These are phyloP conservation scores for Fusarium sarcochroum DNA, from an alignment of 2,329 filamentous ascomycete genomes.

Conservation along the genomic window DNA sequence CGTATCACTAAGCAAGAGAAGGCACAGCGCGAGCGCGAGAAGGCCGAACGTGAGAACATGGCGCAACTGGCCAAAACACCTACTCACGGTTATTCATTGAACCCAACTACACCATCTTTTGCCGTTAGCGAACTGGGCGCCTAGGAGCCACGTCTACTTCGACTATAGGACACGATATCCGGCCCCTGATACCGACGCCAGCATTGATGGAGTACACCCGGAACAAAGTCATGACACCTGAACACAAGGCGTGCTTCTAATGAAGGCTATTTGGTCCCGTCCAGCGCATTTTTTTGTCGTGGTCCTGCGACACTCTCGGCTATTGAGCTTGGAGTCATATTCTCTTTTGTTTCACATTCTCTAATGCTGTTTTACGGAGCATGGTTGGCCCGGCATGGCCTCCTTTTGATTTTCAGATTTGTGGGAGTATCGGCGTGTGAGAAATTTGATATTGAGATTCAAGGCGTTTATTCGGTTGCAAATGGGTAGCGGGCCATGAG, in stretches of 20 bases:
- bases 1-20: conserved; percentile 89
- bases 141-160: conserved; percentile 24
- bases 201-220: not conserved
- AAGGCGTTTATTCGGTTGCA: conserved; percentile 34
- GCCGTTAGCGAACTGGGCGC: conserved; percentile 56
- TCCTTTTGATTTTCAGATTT: conserved; percentile 30
- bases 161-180: not conserved
- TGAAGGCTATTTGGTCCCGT: not conserved
- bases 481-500: conserved; percentile 18
- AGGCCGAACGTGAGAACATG: conserved; percentile 76
- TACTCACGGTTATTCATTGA: conserved; percentile 55
- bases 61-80: conserved; percentile 58
- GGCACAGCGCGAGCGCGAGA: conserved; percentile 84
- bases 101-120: conserved; percentile 56
- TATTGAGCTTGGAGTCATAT: conserved; percentile 4
- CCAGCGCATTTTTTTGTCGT: conserved; percentile 1
- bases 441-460: conserved; percentile 32
- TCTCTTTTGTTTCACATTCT: conserved; percentile 30
- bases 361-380: conserved; percentile 29
- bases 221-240: conserved; percentile 1
- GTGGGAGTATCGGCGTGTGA: conserved; percentile 45
- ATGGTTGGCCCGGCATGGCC: conserved; percentile 37
- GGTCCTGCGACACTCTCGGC: conserved; percentile 3
- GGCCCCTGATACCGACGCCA: not conserved
- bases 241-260: conserved; percentile 1